These are phyloP conservation scores for Penicillium samsonianum DNA, from an alignment of 495 filamentous ascomycete genomes.

Conservation along the genomic window DNA sequence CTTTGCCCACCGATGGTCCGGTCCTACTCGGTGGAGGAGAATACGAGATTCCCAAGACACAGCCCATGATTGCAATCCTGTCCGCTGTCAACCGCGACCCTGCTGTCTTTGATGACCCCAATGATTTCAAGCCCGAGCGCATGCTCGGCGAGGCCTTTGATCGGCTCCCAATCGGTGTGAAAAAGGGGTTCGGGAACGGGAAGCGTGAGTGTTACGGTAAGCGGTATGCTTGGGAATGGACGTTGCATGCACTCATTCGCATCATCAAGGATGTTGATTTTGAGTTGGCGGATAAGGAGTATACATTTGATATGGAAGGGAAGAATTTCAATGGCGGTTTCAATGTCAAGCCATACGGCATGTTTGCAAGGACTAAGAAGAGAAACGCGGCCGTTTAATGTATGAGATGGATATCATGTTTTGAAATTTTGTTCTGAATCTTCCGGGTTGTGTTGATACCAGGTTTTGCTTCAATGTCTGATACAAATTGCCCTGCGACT, in stretches of 20 bases:
- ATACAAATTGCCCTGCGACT: neutral
- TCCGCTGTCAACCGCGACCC: constrained; percentile 69
- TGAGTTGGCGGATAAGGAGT: constrained; percentile 46
- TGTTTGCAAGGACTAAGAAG: constrained; percentile 6
- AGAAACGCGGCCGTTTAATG: neutral
- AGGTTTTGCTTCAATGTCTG: neutral
- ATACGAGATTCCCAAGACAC: constrained; percentile 62
- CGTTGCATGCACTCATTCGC: constrained; percentile 38
- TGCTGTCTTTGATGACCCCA: constrained; percentile 62
- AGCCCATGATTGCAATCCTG: constrained; percentile 63
- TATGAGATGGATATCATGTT: neutral
- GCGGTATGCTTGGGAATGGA: constrained; percentile 65
- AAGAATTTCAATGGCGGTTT: constrained; percentile 43
- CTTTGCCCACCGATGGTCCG: constrained; percentile 51
- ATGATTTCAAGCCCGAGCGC: constrained; percentile 66
- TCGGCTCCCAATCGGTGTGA: constrained; percentile 56
- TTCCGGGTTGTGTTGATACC: neutral
- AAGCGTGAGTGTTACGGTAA: constrained; percentile 67
- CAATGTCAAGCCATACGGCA: constrained; percentile 32
- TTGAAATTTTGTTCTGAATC: neutral
- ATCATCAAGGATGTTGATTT: constrained; percentile 47
- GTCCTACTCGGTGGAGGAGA: constrained; percentile 61
- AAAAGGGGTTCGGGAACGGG: constrained; percentile 73
- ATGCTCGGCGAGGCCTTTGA: constrained; percentile 68
- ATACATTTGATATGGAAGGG: constrained; percentile 27